Evolutionary conservation across 805 yeast species (phyloP), one percentile per base, ranked within the genome.

Genomic region (Wickerhamomyces tratensis): DNA sequence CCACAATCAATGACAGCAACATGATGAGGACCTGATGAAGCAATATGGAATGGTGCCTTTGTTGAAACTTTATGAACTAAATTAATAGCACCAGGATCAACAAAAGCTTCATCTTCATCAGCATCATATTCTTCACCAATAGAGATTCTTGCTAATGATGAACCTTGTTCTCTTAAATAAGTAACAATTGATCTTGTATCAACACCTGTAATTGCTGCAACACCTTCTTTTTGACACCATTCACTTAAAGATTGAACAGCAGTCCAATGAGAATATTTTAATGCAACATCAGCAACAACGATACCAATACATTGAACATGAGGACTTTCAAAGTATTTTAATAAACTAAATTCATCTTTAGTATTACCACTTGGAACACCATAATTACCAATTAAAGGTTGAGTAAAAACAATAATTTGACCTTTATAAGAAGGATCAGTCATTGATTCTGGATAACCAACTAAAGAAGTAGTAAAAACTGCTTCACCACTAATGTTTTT

Each of bases 361-460:
- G 71, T 81, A 7, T 76, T 70, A 30, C 85, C 79, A 1, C 93
- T 82, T 26, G 99, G 99, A 33, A 93, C 98, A 65, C 98, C 98
- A 65, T 93, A 93, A 66, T 93, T 93, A 51, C 99, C 99, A 56
- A 93, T 87, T 59, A 93, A 73, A 25, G 98, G 98, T 65, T 88
- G 97, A 7, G 98, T 93, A 68, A 93, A 86, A 47, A 93, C 95
- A 51, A 93, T 77, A 53, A 93, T 93, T 70, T 93, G 99, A 41
- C 98, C 99, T 55, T 80, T 82, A 65, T 93, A 93, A 7, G 97
- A 88, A 35, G 99, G 99, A 64, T 93, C 98, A 25, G 98, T 93
- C 94, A 93, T 88, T 8, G 96, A 86, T 65, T 93, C 98, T 14
- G 98, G 98, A 65, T 93, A 93, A 15, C 98, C 99, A 11, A 93